phyloP scores from a whole-genome alignment of 768 basidiomycete genomes.

The Phanerochaete carnosa region DNA sequence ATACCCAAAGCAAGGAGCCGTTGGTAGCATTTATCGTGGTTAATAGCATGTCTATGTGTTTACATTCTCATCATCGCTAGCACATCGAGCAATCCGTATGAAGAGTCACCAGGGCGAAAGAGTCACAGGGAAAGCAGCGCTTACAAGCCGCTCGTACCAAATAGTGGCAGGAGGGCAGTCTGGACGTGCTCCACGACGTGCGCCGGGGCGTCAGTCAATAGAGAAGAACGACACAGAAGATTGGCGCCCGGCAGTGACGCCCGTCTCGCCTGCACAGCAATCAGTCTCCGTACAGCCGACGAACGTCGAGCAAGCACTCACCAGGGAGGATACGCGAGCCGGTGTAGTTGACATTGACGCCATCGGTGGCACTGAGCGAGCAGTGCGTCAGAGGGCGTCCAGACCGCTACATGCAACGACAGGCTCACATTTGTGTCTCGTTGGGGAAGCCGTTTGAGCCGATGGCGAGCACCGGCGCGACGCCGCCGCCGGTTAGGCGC shows the following conservation, averaged over 20 bases:
- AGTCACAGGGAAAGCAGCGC: no score
- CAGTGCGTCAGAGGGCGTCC: neutral
- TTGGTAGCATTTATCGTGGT: no score
- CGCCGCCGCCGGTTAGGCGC: constrained; percentile 28
- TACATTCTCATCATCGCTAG: no score
- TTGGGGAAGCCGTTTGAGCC: constrained; percentile 24
- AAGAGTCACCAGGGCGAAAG: no score
- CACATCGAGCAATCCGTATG: no score
- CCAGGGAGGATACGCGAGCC: constrained; percentile 24
- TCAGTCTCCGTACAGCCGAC: no score
- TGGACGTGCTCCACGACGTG: constrained; percentile 22
- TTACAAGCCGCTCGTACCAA: constrained; percentile 6
- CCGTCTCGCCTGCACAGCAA: constrained; percentile 22
- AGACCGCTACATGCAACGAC: neutral
- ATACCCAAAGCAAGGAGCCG: no score
- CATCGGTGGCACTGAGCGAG: constrained; percentile 15
- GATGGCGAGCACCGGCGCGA: constrained; percentile 20
- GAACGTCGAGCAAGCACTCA: constrained; percentile 11
- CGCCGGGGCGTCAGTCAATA: constrained; percentile 29
- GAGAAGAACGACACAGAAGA: constrained; percentile 28
- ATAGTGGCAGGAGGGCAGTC: constrained; percentile 16
- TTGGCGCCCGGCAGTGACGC: constrained; percentile 21
- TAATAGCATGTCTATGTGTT: no score
- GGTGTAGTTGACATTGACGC: constrained; percentile 24
- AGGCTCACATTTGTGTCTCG: constrained; percentile 19